Percentiles rank a stretch among this genome's conserved stretches.
Conservation (phyloP, 345 rosid species). For the Pugionium cornutum region DNA sequence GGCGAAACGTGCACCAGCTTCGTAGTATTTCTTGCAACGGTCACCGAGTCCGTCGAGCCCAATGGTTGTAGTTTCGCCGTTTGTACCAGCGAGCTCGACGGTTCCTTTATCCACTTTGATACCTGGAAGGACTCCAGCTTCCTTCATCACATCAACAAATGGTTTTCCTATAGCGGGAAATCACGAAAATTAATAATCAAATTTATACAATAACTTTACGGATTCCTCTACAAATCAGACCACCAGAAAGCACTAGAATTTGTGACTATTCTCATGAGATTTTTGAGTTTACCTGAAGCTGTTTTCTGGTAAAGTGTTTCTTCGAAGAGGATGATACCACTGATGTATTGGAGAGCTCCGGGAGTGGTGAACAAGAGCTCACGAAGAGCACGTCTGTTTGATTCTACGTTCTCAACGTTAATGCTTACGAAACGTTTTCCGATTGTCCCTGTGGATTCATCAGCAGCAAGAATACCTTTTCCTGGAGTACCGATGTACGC, state of each 20-base stretch:
- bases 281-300: constrained; percentile 50
- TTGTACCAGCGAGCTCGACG: constrained; percentile 79
- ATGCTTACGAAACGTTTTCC: constrained; percentile 89
- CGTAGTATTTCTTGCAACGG: not conserved
- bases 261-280: not conserved
- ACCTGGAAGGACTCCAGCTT: constrained; percentile 82
- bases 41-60: constrained; percentile 63
- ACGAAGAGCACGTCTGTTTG: constrained; percentile 81
- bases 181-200: not conserved
- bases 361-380: constrained; percentile 91
- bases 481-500: constrained; percentile 92
- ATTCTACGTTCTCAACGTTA: constrained; percentile 80
- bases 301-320: constrained; percentile 88
- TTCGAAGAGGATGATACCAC: constrained; percentile 85
- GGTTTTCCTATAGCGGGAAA: constrained; percentile 57
- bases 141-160: constrained; percentile 75
- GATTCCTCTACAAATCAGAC: not conserved
- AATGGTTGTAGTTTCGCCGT: constrained; percentile 87
- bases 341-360: constrained; percentile 69
- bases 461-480: constrained; percentile 98
- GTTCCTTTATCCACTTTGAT: constrained; percentile 96
- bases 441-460: constrained; percentile 94
- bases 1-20: not conserved
- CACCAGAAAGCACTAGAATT: not conserved
- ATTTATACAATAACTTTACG: not conserved